These are phyloP conservation scores for Albophoma yamanashiensis DNA, from an alignment of 2,329 filamentous ascomycete genomes.

Conservation along the genomic window DNA sequence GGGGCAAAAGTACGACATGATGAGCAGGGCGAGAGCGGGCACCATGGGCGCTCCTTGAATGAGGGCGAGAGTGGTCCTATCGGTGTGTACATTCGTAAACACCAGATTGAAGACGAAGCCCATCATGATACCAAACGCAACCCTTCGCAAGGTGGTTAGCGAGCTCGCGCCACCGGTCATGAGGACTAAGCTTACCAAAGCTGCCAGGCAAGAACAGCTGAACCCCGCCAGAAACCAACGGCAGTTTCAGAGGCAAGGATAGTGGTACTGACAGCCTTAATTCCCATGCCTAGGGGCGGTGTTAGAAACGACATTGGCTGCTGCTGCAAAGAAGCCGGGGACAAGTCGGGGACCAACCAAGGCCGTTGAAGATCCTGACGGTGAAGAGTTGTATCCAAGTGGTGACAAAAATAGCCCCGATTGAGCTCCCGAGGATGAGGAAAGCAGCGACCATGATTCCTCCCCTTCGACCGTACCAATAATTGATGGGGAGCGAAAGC, in stretches of 20 bases:
- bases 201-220: conserved; percentile 36
- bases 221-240: conserved; percentile 35
- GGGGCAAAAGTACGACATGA: conserved; percentile 25
- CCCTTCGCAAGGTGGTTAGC: conserved; percentile 10
- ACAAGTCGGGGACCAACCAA: conserved; percentile 16
- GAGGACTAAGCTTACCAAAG: conserved; percentile 18
- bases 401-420: conserved; percentile 22
- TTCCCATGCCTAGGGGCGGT: conserved; percentile 28
- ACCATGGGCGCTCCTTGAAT: conserved; percentile 29
- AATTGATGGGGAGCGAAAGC: conserved; percentile 28
- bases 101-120: conserved; percentile 25
- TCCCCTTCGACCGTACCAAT: conserved; percentile 27
- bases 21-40: conserved; percentile 21
- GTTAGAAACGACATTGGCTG: background rate
- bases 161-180: background rate
- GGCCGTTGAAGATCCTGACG: conserved; percentile 25
- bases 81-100: conserved; percentile 15
- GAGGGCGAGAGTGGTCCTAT: conserved; percentile 12
- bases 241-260: conserved; percentile 36
- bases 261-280: conserved; percentile 36
- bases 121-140: conserved; percentile 25
- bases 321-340: background rate
- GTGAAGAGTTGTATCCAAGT: conserved; percentile 22
- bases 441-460: conserved; percentile 27
- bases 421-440: conserved; percentile 27